These are phyloP conservation scores for Xylariomycetidae sp. DNA, from an alignment of 2,329 filamentous ascomycete species.

Conservation along the genomic window DNA sequence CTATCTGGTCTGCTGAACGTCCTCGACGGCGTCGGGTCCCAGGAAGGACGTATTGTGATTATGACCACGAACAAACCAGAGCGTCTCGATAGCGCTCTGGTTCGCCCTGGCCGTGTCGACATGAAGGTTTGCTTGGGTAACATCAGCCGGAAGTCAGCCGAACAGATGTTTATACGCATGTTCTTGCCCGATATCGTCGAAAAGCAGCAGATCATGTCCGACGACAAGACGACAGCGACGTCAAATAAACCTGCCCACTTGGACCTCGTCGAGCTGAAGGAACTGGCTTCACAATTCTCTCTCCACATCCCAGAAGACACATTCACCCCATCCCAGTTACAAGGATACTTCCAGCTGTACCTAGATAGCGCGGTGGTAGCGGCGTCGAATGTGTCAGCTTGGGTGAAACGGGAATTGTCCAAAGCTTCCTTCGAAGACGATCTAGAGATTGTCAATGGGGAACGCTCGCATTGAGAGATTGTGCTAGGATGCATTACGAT, in stretches of 20 bases:
- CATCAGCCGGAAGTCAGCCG: slow-evolving; percentile 28
- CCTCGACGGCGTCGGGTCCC: slow-evolving; percentile 60
- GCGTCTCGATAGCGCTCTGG: slow-evolving; percentile 52
- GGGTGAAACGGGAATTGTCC: slow-evolving; percentile 25
- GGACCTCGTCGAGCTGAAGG: slow-evolving; percentile 9
- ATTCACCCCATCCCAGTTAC: slow-evolving; percentile 31
- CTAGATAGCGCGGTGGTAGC: slow-evolving; percentile 27
- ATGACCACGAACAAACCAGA: slow-evolving; percentile 64
- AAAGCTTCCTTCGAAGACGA: slow-evolving; percentile 20
- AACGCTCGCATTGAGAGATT: slow-evolving; percentile 3
- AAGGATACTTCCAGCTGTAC: slow-evolving; percentile 31
- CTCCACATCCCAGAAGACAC: slow-evolving; percentile 27
- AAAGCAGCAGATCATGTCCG: slow-evolving; percentile 1
- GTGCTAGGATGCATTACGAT: too few species aligned
- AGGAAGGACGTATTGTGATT: slow-evolving; percentile 60
- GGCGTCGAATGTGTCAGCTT: slow-evolving; percentile 18
- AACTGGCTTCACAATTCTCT: slow-evolving; percentile 25
- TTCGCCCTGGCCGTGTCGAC: slow-evolving; percentile 59
- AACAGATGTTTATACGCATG: slow-evolving; percentile 33
- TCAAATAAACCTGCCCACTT: slow-evolving; percentile 1
- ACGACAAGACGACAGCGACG: slow-evolving; percentile 1
- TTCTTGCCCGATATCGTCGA: slow-evolving; percentile 22
- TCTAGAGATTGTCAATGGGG: slow-evolving; percentile 23
- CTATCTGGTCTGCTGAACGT: slow-evolving; percentile 59
- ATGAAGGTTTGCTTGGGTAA: slow-evolving; percentile 44